Conservation (phyloP, 306 rosid genomes). For the Potentilla sterilis region DNA sequence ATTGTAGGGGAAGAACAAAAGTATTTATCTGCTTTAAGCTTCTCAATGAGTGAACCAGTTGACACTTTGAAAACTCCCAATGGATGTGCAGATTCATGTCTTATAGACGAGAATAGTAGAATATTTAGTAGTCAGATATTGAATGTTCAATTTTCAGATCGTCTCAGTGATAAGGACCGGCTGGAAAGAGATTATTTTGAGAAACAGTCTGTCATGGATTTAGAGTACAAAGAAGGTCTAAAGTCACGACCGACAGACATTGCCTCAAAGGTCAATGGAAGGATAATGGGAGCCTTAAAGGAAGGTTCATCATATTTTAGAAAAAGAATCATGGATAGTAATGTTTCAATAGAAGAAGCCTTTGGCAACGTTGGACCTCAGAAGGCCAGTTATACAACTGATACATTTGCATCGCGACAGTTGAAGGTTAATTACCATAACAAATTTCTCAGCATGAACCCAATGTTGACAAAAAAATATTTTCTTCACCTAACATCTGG, state of each 20-base stretch:
- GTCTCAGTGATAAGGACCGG: slow-evolving; percentile 26
- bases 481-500: slow-evolving; percentile 39
- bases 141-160: slow-evolving; percentile 30
- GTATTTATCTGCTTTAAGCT: slow-evolving; percentile 60
- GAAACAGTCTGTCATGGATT: slow-evolving; percentile 28
- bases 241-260: slow-evolving; percentile 22
- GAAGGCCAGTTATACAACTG: slow-evolving; percentile 31
- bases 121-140: slow-evolving; percentile 31
- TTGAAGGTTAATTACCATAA: slow-evolving; percentile 36
- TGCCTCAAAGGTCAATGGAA: slow-evolving; percentile 33
- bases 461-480: slow-evolving; percentile 60
- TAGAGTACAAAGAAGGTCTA: slow-evolving; percentile 5
- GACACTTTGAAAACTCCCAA: slow-evolving; percentile 34
- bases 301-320: slow-evolving; percentile 36
- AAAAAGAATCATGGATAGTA: slow-evolving; percentile 22
- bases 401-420: slow-evolving; percentile 31
- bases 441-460: slow-evolving; percentile 68
- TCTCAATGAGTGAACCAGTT: slow-evolving; percentile 36
- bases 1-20: slow-evolving; percentile 35
- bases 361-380: slow-evolving; percentile 36
- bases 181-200: slow-evolving; percentile 25
- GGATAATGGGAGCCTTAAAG: slow-evolving; percentile 29
- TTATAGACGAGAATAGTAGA: slow-evolving; percentile 24
- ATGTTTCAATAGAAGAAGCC: slow-evolving; percentile 34
- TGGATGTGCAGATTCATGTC: slow-evolving; percentile 39